Conservation (phyloP, 2,329 filamentous ascomycete species). For the Colletotrichum sp. region DNA sequence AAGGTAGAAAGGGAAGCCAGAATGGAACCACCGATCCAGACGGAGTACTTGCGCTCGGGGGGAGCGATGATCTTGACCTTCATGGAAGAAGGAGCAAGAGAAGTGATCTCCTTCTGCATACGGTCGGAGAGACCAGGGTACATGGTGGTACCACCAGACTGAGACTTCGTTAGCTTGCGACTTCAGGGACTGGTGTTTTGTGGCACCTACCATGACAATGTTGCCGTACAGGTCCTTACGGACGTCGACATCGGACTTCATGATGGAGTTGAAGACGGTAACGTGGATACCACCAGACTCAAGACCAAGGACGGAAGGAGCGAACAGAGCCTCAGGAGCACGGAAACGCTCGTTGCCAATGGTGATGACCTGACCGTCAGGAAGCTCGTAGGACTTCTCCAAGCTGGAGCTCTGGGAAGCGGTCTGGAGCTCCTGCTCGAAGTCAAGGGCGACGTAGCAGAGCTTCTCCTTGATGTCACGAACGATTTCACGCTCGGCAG, state of each 20-base stretch:
- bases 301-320: constrained; percentile 96
- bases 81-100: constrained; percentile 99
- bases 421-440: constrained; percentile 99
- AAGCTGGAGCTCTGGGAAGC: constrained; percentile 97
- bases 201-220: constrained; percentile 96
- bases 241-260: constrained; percentile 99
- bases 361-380: constrained; percentile 99
- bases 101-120: constrained; percentile 99
- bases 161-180: constrained; percentile 35
- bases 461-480: constrained; percentile 99
- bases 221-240: constrained; percentile 99
- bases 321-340: constrained; percentile 99
- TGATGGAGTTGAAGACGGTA: constrained; percentile 99
- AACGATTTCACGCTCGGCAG: constrained; percentile 99
- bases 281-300: constrained; percentile 99
- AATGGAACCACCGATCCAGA: constrained; percentile 99
- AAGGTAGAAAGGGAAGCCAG: constrained; percentile 99
- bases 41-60: constrained; percentile 99
- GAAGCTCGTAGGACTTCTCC: constrained; percentile 99
- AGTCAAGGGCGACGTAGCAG: constrained; percentile 99
- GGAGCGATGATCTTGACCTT: constrained; percentile 99
- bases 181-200: not conserved
- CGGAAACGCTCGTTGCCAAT: constrained; percentile 99
- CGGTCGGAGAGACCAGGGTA: constrained; percentile 99
- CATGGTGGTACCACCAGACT: constrained; percentile 99